Evolutionary conservation across 495 filamentous ascomycete genomes (phyloP), one percentile per base, ranked within the genome.

Genomic region (Penicillium maclennaniae): DNA sequence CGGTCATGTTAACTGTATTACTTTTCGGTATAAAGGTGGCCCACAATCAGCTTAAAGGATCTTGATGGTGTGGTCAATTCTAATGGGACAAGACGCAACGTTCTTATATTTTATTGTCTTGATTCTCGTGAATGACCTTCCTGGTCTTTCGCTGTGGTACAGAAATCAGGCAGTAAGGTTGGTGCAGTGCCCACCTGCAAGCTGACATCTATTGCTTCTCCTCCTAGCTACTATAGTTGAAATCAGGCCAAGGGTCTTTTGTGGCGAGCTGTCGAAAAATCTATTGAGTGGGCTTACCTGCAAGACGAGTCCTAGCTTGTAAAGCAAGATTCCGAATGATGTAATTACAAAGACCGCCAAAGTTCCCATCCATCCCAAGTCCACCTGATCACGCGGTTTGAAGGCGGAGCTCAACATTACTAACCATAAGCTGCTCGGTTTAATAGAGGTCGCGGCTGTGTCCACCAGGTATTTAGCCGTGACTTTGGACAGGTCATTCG

Each of bases 1-100:
- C 15, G 10, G 31, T 21, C 55, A 62, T 62, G n/a, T 16, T 43
- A 37, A 8, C 8, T 43, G 5, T 37, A 6, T 10, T 27, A 47
- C 23, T 31, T 44, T 9, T 45, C 36, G 25, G 25, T 48, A 14
- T 17, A n/a, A 15, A 4, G n/a, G 31, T 20, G 10, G 31, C 0
- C n/a, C 23, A 16, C 7, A 43, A 12, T 12, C 10, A 16, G 1
- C 15, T 40, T 42, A 3, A 39, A 6, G 10, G 39, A 23, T 49
- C 21, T 42, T n/a, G n/a, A 40, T 31, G 41, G 28, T 34, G 14
- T 12, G 34, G 12, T 17, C 16, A 17, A 14, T 28, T 45, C 7
- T 27, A 34, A 38, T 16, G 20, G 44, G 15, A 14, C 21, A 27
- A n/a, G 17, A 34, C 1, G 10, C 31, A 34, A 14, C 31, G 14